Percentiles rank a stretch among this genome's conserved stretches.
Conservation (phyloP, 768 basidiomycete genomes). For the Lactifluus subvellereus region DNA sequence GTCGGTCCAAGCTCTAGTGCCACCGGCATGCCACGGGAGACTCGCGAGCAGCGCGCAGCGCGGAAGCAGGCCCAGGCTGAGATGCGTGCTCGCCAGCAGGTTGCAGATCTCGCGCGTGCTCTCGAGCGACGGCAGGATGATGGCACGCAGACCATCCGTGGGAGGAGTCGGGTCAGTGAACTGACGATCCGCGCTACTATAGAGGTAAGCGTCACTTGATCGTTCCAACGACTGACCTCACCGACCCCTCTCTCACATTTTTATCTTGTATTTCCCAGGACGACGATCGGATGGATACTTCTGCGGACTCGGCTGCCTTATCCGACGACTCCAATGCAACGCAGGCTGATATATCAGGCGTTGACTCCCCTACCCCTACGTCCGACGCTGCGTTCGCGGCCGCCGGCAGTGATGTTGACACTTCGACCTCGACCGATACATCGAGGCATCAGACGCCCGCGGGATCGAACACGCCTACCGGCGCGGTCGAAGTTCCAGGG, state of each 20-base stretch:
- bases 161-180: conserved; percentile 13
- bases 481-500: conserved; percentile 51
- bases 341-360: conserved; percentile 18
- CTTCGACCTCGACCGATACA: conserved; percentile 57
- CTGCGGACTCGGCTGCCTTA: conserved; percentile 17
- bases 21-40: conserved; percentile 67
- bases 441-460: conserved; percentile 56
- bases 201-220: conserved; percentile 13
- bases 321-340: conserved; percentile 19
- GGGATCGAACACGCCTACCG: conserved; percentile 54
- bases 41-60: conserved; percentile 64
- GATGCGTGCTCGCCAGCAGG: conserved; percentile 56
- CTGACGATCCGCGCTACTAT: conserved; percentile 1
- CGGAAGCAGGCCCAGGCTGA: conserved; percentile 52
- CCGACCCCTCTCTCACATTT: not conserved
- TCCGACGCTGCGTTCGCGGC: conserved; percentile 24
- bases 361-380: conserved; percentile 19
- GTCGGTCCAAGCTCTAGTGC: conserved; percentile 76
- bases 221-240: not conserved
- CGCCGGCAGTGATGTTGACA: conserved; percentile 51
- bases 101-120: conserved; percentile 50
- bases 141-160: conserved; percentile 13
- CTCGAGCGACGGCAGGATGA: conserved; percentile 43
- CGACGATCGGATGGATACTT: conserved; percentile 26
- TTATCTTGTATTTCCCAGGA: conserved; percentile 22